These are phyloP conservation scores for Solanum raphanifolium DNA, from an alignment of 257 asterid species.

Conservation along the genomic window DNA sequence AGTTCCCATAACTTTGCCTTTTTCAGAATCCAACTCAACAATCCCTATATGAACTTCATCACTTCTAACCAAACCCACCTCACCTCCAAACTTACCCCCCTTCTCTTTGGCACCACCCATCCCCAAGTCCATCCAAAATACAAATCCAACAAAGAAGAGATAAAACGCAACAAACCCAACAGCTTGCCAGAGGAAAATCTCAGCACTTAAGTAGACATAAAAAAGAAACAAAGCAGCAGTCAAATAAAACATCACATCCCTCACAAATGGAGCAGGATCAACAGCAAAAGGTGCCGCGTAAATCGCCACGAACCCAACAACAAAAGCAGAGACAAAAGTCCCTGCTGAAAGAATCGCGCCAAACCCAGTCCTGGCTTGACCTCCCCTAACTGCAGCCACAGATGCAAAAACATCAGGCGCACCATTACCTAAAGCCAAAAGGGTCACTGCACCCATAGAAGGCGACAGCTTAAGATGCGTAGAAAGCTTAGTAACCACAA, in stretches of 20 bases:
- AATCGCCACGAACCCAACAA: constrained; percentile 84
- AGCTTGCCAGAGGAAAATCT: constrained; percentile 96
- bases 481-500: constrained; percentile 72
- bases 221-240: constrained; percentile 69
- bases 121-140: constrained; percentile 88
- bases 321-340: constrained; percentile 89
- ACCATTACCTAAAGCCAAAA: constrained; percentile 86
- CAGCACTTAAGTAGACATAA: constrained; percentile 91
- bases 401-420: constrained; percentile 98
- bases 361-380: constrained; percentile 82
- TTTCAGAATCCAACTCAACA: constrained; percentile 45
- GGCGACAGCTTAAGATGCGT: constrained; percentile 62
- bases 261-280: constrained; percentile 71
- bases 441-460: constrained; percentile 97
- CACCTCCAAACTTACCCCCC: constrained; percentile 17
- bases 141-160: constrained; percentile 80
- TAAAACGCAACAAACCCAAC: constrained; percentile 88
- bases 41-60: constrained; percentile 12
- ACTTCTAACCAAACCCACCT: constrained; percentile 15
- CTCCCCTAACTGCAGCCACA: constrained; percentile 84
- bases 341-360: constrained; percentile 98
- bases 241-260: constrained; percentile 89
- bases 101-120: constrained; percentile 22
- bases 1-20: constrained; percentile 23
- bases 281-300: constrained; percentile 83